Evolutionary conservation across 2,329 filamentous ascomycete species (phyloP).

Genomic region (Calonectria crousiana): DNA sequence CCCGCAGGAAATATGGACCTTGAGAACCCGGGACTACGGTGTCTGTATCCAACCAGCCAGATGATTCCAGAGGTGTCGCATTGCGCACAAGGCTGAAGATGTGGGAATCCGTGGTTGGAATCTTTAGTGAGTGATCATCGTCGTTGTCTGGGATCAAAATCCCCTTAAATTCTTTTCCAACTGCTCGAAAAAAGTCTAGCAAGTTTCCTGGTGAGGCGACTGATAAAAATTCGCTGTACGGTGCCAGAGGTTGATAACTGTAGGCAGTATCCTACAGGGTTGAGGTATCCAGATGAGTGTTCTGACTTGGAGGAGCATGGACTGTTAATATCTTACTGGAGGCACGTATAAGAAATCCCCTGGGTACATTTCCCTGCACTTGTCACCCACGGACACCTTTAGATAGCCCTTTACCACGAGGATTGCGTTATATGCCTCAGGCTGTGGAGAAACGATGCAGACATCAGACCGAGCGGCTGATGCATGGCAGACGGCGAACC

Average conservation of each 20-base stretch:
- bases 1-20: constrained; percentile 12
- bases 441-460: not conserved
- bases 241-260: constrained; percentile 9
- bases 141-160: not conserved
- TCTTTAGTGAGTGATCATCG: not conserved
- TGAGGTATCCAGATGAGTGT: not conserved
- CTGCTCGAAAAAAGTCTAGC: not conserved
- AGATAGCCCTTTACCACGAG: constrained; percentile 1
- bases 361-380: constrained; percentile 1
- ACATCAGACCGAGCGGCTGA: not conserved
- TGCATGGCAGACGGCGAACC: not conserved
- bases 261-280: not conserved
- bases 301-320: not conserved
- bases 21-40: not conserved
- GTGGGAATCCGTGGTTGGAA: not conserved
- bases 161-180: not conserved
- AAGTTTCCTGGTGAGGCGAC: not conserved
- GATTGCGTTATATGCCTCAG: constrained; percentile 13
- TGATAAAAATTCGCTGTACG: constrained; percentile 6
- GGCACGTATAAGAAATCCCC: constrained; percentile 17
- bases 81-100: not conserved
- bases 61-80: not conserved
- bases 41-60: constrained; percentile 7
- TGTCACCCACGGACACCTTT: not conserved
- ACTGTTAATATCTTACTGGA: not conserved